Conservation (phyloP, 2,329 filamentous ascomycete genomes). For the Daldinia sp. region DNA sequence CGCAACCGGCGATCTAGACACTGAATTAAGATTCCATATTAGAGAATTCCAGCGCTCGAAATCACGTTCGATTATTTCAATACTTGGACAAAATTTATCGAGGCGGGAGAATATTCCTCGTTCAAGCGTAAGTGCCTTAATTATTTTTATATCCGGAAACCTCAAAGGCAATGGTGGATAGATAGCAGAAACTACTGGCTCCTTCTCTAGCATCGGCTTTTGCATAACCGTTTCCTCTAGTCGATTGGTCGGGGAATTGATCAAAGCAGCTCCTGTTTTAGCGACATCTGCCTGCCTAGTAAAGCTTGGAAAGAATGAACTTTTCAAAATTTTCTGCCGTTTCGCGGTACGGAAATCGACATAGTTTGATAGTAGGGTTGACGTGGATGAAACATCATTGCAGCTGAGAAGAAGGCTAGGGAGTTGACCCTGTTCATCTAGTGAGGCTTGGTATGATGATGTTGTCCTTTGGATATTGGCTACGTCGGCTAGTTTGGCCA, state of each 20-base stretch:
- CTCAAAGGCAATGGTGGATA: conserved; percentile 30
- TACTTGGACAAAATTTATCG: conserved; percentile 56
- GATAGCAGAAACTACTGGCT: conserved; percentile 15
- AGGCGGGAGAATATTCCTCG: conserved; percentile 60
- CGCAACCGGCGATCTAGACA: conserved; percentile 47
- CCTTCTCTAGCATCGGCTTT: not conserved
- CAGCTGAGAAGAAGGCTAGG: conserved; percentile 34
- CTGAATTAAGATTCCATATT: conserved; percentile 47
- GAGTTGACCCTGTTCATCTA: not conserved
- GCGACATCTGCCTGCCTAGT: not conserved
- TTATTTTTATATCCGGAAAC: conserved; percentile 46
- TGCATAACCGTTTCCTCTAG: not conserved
- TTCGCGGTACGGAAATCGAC: conserved; percentile 43
- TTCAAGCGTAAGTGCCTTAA: conserved; percentile 61
- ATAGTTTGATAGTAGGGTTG: conserved; percentile 43
- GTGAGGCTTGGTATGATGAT: not conserved
- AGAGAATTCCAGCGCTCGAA: conserved; percentile 54
- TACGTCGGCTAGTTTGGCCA: conserved; percentile 24
- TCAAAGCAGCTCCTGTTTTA: not conserved
- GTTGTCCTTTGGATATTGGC: not conserved
- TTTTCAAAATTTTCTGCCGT: conserved; percentile 40
- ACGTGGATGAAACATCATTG: conserved; percentile 38
- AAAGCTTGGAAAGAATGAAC: conserved; percentile 39
- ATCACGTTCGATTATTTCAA: conserved; percentile 68
- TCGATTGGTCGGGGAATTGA: not conserved